phyloP scores from a whole-genome alignment of 2,329 filamentous ascomycete species.

The Aspergillus sp. region DNA sequence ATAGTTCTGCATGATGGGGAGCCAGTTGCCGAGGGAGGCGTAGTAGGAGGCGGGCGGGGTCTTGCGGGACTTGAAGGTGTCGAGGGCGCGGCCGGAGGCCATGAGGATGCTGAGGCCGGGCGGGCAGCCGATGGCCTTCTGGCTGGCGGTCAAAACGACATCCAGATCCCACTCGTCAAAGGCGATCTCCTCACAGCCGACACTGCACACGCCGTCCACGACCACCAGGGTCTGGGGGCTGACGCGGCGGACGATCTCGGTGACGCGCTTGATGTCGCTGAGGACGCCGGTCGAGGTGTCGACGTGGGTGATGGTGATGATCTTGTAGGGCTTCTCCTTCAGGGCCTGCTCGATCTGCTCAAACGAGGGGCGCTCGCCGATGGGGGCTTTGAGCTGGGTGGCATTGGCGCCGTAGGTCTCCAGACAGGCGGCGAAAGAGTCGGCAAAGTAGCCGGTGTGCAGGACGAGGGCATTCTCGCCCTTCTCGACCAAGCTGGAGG shows the following conservation, averaged over 20 bases:
- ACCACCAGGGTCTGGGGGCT: slow-evolving; percentile 89
- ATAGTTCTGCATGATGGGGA: slow-evolving; percentile 98
- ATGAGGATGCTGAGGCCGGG: slow-evolving; percentile 93
- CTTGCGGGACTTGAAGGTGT: slow-evolving; percentile 76
- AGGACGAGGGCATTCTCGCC: slow-evolving; percentile 90
- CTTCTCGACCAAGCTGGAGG: slow-evolving; percentile 86
- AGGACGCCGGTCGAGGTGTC: slow-evolving; percentile 96
- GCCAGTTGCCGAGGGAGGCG: slow-evolving; percentile 95
- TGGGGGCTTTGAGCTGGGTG: slow-evolving; percentile 83
- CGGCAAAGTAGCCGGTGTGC: slow-evolving; percentile 95
- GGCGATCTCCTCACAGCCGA: slow-evolving; percentile 90
- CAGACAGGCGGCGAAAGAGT: slow-evolving; percentile 91
- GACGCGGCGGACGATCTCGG: slow-evolving; percentile 78
- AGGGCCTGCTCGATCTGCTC: slow-evolving; percentile 85
- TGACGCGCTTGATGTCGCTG: slow-evolving; percentile 81
- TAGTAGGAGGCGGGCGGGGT: slow-evolving; percentile 86
- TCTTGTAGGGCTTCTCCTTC: slow-evolving; percentile 88
- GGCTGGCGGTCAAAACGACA: slow-evolving; percentile 87
- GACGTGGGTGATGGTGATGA: slow-evolving; percentile 92
- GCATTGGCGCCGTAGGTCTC: slow-evolving; percentile 86
- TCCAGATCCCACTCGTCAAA: slow-evolving; percentile 96
- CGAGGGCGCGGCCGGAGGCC: slow-evolving; percentile 84
- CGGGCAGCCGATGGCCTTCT: slow-evolving; percentile 95
- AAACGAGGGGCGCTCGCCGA: slow-evolving; percentile 83
- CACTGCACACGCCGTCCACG: slow-evolving; percentile 95